phyloP scores from a whole-genome alignment of 345 rosid genomes.

The Kandelia obovata region DNA sequence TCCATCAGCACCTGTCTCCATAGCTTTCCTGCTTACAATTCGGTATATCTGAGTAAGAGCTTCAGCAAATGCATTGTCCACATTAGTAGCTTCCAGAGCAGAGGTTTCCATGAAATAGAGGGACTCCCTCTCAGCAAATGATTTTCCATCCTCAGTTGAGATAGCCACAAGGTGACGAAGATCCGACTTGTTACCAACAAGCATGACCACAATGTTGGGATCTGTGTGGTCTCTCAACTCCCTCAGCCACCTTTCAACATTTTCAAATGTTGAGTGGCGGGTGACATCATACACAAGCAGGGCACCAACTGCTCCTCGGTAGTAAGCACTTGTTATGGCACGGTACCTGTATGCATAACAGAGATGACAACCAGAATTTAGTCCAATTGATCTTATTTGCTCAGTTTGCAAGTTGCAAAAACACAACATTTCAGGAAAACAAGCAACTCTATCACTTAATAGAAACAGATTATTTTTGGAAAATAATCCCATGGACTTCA shows the following conservation, averaged over 20 bases:
- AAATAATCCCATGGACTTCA: too few species aligned
- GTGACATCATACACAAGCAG: conserved; percentile 85
- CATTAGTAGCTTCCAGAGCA: conserved; percentile 79
- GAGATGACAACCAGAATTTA: not conserved
- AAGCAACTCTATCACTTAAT: too few species aligned
- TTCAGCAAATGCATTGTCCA: conserved; percentile 84
- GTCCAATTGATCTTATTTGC: too few species aligned
- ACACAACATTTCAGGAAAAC: too few species aligned
- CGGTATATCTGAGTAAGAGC: conserved; percentile 81
- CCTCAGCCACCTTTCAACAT: conserved; percentile 86
- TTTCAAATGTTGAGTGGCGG: conserved; percentile 81
- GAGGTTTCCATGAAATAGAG: conserved; percentile 94
- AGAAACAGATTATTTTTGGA: too few species aligned
- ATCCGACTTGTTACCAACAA: conserved; percentile 83
- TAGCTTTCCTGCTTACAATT: conserved; percentile 81
- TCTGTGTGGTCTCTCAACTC: conserved; percentile 92
- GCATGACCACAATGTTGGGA: conserved; percentile 89
- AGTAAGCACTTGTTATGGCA: conserved; percentile 96
- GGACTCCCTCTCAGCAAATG: conserved; percentile 76
- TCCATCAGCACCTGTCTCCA: conserved; percentile 60
- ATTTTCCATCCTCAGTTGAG: conserved; percentile 72
- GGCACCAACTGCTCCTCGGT: conserved; percentile 92
- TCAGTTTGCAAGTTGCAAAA: too few species aligned
- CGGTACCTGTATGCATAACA: conserved; percentile 52
- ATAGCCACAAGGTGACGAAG: conserved; percentile 94